These are phyloP conservation scores for Boletus barrowsii DNA, from an alignment of 768 basidiomycete genomes.

Conservation along the genomic window DNA sequence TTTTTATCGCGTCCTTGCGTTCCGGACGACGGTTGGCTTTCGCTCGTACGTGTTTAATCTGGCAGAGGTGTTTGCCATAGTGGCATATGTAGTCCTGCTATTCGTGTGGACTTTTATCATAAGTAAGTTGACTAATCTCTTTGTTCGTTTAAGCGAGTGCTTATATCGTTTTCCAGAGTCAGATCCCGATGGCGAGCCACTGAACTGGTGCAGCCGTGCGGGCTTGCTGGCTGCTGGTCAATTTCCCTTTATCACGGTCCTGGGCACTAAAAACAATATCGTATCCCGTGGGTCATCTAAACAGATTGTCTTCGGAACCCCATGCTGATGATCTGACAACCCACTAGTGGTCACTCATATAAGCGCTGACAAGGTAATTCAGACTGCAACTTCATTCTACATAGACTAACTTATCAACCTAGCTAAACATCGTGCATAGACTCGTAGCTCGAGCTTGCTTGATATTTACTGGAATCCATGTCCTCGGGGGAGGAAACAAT, in stretches of 20 bases:
- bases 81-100: slow-evolving; percentile 36
- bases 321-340: background rate
- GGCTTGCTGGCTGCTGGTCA: slow-evolving; percentile 34
- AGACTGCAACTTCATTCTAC: background rate
- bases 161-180: slow-evolving; percentile 15
- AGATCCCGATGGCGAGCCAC: slow-evolving; percentile 14
- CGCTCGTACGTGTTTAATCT: slow-evolving; percentile 38
- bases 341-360: slow-evolving; percentile 20
- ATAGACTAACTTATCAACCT: background rate
- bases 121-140: slow-evolving; percentile 23
- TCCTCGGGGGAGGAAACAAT: slow-evolving; percentile 19
- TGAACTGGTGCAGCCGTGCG: slow-evolving; percentile 35
- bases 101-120: slow-evolving; percentile 38
- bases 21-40: slow-evolving; percentile 36
- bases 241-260: slow-evolving; percentile 38
- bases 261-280: slow-evolving; percentile 43
- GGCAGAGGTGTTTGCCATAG: slow-evolving; percentile 38
- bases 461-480: slow-evolving; percentile 50
- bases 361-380: slow-evolving; percentile 19
- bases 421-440: slow-evolving; percentile 44
- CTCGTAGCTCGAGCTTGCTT: slow-evolving; percentile 43
- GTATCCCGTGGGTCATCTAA: slow-evolving; percentile 14
- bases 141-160: background rate
- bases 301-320: background rate
- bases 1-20: slow-evolving; percentile 34